Percentiles rank a stretch among this genome's conserved stretches.
Evolutionary conservation across 2,329 filamentous ascomycete species (phyloP).

Genomic region (Colletotrichum eremochloae): DNA sequence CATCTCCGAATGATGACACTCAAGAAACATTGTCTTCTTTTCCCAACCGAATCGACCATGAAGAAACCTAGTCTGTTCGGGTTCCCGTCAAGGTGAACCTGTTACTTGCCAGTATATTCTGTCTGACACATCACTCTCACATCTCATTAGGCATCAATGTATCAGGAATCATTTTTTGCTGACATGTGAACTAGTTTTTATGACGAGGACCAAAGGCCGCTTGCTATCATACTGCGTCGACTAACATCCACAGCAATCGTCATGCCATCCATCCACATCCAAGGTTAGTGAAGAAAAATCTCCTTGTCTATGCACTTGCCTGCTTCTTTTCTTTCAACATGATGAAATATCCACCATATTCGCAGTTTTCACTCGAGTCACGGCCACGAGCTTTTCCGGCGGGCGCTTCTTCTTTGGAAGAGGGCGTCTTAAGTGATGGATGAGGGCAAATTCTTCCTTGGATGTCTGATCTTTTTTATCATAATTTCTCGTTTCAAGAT

Average conservation of each 20-base stretch:
- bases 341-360: slow-evolving; percentile 85
- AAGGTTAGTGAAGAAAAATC: slow-evolving; percentile 49
- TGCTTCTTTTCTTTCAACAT: slow-evolving; percentile 53
- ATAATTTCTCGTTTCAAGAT: neutral
- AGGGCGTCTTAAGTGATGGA: slow-evolving; percentile 62
- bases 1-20: slow-evolving; percentile 77
- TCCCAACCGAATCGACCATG: slow-evolving; percentile 90
- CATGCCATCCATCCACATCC: neutral
- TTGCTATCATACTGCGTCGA: neutral
- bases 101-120: slow-evolving; percentile 93
- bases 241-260: neutral
- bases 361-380: slow-evolving; percentile 90
- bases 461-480: slow-evolving; percentile 71
- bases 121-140: slow-evolving; percentile 70
- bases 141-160: slow-evolving; percentile 14
- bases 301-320: slow-evolving; percentile 3
- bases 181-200: neutral
- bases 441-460: slow-evolving; percentile 81
- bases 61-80: slow-evolving; percentile 80
- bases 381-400: slow-evolving; percentile 70
- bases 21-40: slow-evolving; percentile 81
- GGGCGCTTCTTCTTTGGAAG: neutral
- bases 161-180: slow-evolving; percentile 12
- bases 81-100: slow-evolving; percentile 71
- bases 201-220: neutral